Conservation (phyloP, 495 filamentous ascomycete species). For the Neurospora sp. region DNA sequence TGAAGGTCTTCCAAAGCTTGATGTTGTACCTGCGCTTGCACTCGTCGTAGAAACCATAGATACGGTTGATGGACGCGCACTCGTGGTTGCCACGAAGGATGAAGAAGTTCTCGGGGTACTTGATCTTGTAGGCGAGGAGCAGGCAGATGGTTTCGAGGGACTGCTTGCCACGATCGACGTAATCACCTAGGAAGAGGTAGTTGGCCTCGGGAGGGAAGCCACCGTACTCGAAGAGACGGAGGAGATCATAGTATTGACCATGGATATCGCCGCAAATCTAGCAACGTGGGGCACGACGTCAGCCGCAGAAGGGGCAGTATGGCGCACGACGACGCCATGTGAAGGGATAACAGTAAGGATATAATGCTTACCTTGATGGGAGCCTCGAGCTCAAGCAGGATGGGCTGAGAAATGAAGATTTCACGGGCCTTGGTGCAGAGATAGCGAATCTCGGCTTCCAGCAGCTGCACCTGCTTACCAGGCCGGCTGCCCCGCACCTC, state of each 20-base stretch:
- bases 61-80: slow-evolving; percentile 98
- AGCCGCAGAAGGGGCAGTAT: slow-evolving; percentile 7
- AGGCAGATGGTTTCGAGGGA: slow-evolving; percentile 99
- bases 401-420: slow-evolving; percentile 99
- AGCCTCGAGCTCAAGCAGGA: slow-evolving; percentile 91
- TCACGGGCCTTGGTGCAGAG: slow-evolving; percentile 98
- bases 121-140: slow-evolving; percentile 98
- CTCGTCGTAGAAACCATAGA: slow-evolving; percentile 99
- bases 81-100: slow-evolving; percentile 97
- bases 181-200: slow-evolving; percentile 98
- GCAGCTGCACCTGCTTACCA: slow-evolving; percentile 94
- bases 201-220: slow-evolving; percentile 98
- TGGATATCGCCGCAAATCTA: slow-evolving; percentile 99
- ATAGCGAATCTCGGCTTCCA: slow-evolving; percentile 94
- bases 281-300: slow-evolving; percentile 3
- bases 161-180: slow-evolving; percentile 98
- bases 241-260: slow-evolving; percentile 96
- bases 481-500: slow-evolving; percentile 97
- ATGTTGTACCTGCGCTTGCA: slow-evolving; percentile 99
- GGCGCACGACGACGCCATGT: neutral
- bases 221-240: slow-evolving; percentile 96
- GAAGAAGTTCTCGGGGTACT: slow-evolving; percentile 99
- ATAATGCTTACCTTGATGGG: slow-evolving; percentile 81
- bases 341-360: neutral
- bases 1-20: slow-evolving; percentile 99